Conservation (phyloP, 768 basidiomycete genomes). For the Cantharellus cinnabarinus region DNA sequence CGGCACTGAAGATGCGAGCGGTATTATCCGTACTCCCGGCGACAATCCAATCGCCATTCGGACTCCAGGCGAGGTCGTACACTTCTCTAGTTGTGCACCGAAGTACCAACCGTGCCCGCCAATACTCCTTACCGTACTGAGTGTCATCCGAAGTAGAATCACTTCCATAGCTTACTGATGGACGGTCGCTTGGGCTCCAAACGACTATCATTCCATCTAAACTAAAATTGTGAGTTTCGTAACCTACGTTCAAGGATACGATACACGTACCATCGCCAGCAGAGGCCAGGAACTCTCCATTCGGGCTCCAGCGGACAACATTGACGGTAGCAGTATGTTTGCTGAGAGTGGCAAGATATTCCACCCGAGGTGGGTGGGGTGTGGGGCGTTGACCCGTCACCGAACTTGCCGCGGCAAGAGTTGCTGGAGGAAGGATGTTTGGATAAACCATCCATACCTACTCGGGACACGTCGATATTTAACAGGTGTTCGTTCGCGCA, state of each 20-base stretch:
- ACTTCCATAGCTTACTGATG: constrained; percentile 61
- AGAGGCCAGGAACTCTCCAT: constrained; percentile 82
- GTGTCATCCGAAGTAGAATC: constrained; percentile 59
- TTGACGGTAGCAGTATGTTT: constrained; percentile 92
- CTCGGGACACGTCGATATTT: neutral
- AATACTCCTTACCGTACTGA: constrained; percentile 83
- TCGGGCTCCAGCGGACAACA: constrained; percentile 88
- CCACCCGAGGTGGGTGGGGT: constrained; percentile 62
- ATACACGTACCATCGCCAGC: constrained; percentile 75
- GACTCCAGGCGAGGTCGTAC: constrained; percentile 96
- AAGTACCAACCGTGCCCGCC: constrained; percentile 77
- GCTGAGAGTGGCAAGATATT: constrained; percentile 84
- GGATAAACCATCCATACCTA: constrained; percentile 93
- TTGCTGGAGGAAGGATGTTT: constrained; percentile 51
- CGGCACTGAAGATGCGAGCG: constrained; percentile 59
- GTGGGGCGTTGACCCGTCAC: constrained; percentile 13
- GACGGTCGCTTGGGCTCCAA: constrained; percentile 68
- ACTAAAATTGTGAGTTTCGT: constrained; percentile 1
- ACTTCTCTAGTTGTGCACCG: constrained; percentile 87
- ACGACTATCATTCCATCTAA: constrained; percentile 94
- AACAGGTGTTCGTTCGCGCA: neutral
- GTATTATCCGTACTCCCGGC: constrained; percentile 96
- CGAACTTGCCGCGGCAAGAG: constrained; percentile 15
- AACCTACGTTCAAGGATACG: neutral
- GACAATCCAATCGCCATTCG: constrained; percentile 80